These are phyloP conservation scores for Xylaria sp. DNA, from an alignment of 2,329 filamentous ascomycete species.

Conservation along the genomic window DNA sequence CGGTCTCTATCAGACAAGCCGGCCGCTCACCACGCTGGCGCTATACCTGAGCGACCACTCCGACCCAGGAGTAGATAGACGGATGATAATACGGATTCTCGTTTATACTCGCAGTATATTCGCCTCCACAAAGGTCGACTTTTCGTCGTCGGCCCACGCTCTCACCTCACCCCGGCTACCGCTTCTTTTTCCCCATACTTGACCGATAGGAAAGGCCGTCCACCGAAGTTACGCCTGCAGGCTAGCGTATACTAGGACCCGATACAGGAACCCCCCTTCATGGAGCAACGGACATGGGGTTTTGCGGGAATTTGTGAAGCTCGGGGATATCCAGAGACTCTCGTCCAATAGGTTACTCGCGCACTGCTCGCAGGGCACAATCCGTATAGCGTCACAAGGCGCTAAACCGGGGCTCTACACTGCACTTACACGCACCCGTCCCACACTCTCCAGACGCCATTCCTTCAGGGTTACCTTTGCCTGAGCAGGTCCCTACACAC, in stretches of 20 bases:
- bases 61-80: too few species aligned
- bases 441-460: constrained; percentile 9
- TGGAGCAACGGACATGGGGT: constrained; percentile 20
- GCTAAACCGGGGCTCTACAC: constrained; percentile 12
- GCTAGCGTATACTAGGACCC: not conserved
- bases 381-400: constrained; percentile 5
- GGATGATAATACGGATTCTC: too few species aligned
- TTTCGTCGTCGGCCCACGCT: not conserved
- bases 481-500: too few species aligned
- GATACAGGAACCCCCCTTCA: constrained; percentile 5
- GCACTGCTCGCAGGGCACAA: not conserved
- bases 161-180: not conserved
- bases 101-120: too few species aligned
- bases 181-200: not conserved
- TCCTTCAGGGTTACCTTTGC: constrained; percentile 23
- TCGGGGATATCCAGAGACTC: constrained; percentile 10
- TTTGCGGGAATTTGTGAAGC: constrained; percentile 29
- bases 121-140: not conserved
- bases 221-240: not conserved
- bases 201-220: not conserved
- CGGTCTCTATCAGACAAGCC: too few species aligned
- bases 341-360: constrained; percentile 3
- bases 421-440: constrained; percentile 7
- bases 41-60: not conserved
- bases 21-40: not conserved